These are phyloP conservation scores for Leishmania guyanensis DNA, from an alignment of 208 protist genomes.

Conservation along the genomic window DNA sequence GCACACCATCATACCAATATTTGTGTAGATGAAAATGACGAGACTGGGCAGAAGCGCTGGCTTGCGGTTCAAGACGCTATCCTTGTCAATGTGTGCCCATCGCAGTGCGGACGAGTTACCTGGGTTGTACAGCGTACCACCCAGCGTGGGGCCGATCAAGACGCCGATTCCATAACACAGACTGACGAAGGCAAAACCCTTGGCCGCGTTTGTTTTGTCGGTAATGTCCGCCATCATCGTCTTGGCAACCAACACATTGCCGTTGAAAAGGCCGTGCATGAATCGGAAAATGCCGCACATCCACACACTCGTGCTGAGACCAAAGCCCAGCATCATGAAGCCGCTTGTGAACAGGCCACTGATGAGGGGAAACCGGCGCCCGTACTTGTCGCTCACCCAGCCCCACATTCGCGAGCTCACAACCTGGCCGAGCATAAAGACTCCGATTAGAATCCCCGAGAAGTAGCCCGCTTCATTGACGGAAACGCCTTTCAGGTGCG, in stretches of 20 bases:
- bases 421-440: conserved; percentile 73
- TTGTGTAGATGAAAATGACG: conserved; percentile 58
- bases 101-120: conserved; percentile 29
- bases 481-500: conserved; percentile 37
- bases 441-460: conserved; percentile 50
- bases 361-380: conserved; percentile 52
- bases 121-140: conserved; percentile 71
- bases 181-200: conserved; percentile 96
- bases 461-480: conserved; percentile 59
- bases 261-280: conserved; percentile 74
- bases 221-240: conserved; percentile 81
- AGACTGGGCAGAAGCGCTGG: conserved; percentile 61
- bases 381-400: conserved; percentile 63
- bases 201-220: conserved; percentile 63
- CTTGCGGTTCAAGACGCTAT: conserved; percentile 43
- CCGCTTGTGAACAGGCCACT: conserved; percentile 60
- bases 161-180: conserved; percentile 74
- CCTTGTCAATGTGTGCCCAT: conserved; percentile 42
- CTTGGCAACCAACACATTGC: conserved; percentile 77
- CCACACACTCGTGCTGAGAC: conserved; percentile 54
- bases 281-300: conserved; percentile 60
- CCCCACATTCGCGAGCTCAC: conserved; percentile 58
- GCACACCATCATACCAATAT: conserved; percentile 49
- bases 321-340: conserved; percentile 68
- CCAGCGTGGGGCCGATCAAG: conserved; percentile 59